A percentile compares a stretch with the other conserved stretches of the same genome.
phyloP scores from a whole-genome alignment of 495 filamentous ascomycete species.

The Massariosphaeria phaeospora region DNA sequence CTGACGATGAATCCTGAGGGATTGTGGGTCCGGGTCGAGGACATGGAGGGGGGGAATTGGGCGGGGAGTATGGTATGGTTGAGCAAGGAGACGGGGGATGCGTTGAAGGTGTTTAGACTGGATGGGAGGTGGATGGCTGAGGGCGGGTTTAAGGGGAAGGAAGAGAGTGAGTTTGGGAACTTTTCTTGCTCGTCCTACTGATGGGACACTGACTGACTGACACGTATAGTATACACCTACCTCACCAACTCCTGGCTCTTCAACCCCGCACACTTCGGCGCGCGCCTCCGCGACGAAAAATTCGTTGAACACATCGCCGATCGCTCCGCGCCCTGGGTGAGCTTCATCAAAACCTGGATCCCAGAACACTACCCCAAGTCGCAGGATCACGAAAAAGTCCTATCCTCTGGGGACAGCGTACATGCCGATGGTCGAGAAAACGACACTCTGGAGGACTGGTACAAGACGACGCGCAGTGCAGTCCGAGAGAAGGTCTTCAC shows the following conservation, averaged over 20 bases:
- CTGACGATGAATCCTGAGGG: constrained; percentile 16
- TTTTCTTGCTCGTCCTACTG: neutral
- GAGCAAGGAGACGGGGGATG: constrained; percentile 7
- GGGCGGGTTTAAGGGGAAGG: constrained; percentile 3
- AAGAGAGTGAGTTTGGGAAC: constrained; percentile 8
- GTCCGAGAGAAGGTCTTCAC: constrained; percentile 13
- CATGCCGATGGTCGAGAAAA: neutral
- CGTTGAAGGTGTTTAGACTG: constrained; percentile 14
- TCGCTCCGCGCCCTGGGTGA: neutral
- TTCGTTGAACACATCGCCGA: constrained; percentile 4
- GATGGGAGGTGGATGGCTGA: constrained; percentile 2
- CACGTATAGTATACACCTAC: constrained; percentile 10
- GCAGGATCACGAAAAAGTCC: neutral
- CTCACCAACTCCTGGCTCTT: constrained; percentile 17
- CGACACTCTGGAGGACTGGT: constrained; percentile 6
- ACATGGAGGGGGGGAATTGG: constrained; percentile 6
- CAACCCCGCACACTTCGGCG: constrained; percentile 19
- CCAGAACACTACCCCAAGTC: constrained; percentile 1
- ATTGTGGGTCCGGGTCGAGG: constrained; percentile 1
- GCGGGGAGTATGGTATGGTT: constrained; percentile 14
- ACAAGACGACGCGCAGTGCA: neutral
- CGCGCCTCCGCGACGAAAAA: constrained; percentile 2
- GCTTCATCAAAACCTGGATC: constrained; percentile 13
- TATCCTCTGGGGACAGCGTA: neutral
- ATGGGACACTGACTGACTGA: neutral